phyloP scores from a whole-genome alignment of 1,284 basidiomycete genomes.

The Agroathelia rolfsii region DNA sequence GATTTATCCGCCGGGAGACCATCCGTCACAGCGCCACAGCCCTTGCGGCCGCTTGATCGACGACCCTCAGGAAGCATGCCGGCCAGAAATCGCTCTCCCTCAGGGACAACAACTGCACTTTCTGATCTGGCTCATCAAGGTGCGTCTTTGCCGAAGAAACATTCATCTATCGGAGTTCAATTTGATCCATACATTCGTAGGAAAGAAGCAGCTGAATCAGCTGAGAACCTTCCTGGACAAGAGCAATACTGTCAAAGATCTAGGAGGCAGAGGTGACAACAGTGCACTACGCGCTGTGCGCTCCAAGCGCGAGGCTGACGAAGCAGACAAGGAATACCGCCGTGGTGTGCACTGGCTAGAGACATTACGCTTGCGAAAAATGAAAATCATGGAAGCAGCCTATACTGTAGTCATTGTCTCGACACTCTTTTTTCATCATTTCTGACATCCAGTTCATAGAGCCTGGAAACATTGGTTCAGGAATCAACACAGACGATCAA shows the following conservation, averaged over 20 bases:
- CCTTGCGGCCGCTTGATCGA: conserved; percentile 60
- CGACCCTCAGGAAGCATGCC: conserved; percentile 55
- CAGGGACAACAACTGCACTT: conserved; percentile 55
- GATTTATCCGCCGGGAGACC: conserved; percentile 22
- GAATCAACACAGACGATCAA: conserved; percentile 66
- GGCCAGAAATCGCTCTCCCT: conserved; percentile 59
- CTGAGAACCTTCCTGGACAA: conserved; percentile 72
- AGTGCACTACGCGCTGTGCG: conserved; percentile 65
- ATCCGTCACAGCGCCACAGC: conserved; percentile 55
- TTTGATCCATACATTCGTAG: conserved; percentile 23
- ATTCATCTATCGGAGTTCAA: conserved; percentile 2
- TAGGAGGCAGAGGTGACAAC: conserved; percentile 47
- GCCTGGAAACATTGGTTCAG: conserved; percentile 69
- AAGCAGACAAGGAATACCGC: conserved; percentile 93
- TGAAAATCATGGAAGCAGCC: conserved; percentile 77
- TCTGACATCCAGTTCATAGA: conserved; percentile 33
- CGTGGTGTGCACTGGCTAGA: conserved; percentile 90
- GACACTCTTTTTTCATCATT: not conserved
- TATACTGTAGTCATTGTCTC: conserved; percentile 44
- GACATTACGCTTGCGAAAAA: conserved; percentile 75
- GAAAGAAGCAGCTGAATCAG: conserved; percentile 70
- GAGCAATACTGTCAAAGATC: conserved; percentile 48
- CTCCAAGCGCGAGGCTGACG: conserved; percentile 83
- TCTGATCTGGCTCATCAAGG: conserved; percentile 74
- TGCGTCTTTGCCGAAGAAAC: conserved; percentile 18